Percentiles rank a stretch among this genome's conserved stretches.
Evolutionary conservation across 495 filamentous ascomycete species (phyloP).

Genomic region (Acidiella bohemica): DNA sequence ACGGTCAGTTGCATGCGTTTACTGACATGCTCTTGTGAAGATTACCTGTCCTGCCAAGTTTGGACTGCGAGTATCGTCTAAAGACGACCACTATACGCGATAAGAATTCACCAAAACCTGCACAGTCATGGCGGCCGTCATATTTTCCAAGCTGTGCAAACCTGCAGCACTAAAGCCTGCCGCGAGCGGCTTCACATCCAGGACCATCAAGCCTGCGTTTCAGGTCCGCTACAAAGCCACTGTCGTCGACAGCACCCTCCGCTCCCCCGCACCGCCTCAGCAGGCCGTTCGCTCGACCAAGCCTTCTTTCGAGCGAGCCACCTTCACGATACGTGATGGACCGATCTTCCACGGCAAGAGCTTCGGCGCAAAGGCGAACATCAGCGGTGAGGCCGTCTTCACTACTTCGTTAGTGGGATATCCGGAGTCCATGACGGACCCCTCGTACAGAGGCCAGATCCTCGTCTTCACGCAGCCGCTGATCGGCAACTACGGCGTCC

Average conservation of each 20-base stretch:
- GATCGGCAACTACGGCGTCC: conserved; percentile 97
- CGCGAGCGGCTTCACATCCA: conserved; percentile 39
- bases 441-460: conserved; percentile 97
- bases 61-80: too few species aligned
- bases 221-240: conserved; percentile 56
- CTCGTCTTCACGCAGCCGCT: conserved; percentile 97
- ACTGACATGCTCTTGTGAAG: too few species aligned
- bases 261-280: conserved; percentile 34
- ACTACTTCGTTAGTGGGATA: conserved; percentile 89
- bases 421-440: conserved; percentile 97
- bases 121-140: too few species aligned
- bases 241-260: conserved; percentile 50
- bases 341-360: conserved; percentile 88
- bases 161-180: too few species aligned
- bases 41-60: too few species aligned
- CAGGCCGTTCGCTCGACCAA: conserved; percentile 37
- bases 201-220: conserved; percentile 36
- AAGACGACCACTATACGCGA: too few species aligned
- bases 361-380: conserved; percentile 82
- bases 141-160: too few species aligned
- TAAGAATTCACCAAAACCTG: too few species aligned
- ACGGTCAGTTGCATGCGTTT: too few species aligned
- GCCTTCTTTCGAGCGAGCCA: conserved; percentile 59
- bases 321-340: conserved; percentile 88
- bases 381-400: conserved; percentile 89